These are phyloP conservation scores for Daucus carota DNA, from an alignment of 129 eudicot genomes.

Conservation along the genomic window DH1_v3.0 NC_030388.2:28037001-28037500, in stretches of 20 bases:
- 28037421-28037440: neutral
- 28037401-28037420: neutral
- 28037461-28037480: constrained; percentile 6
- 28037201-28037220: constrained; percentile 99
- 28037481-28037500: constrained; percentile 71
- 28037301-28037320: neutral
- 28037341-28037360: neutral
- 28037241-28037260: constrained; percentile 77
- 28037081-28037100: neutral
- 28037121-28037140: neutral
- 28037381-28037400: neutral
- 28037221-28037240: constrained; percentile 98
- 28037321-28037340: neutral
- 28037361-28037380: neutral
- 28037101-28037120: neutral
- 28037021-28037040: neutral
- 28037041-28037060: neutral
- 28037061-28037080: neutral
- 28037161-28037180: constrained; percentile 72
- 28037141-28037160: neutral
- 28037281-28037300: constrained; percentile 86
- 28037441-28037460: neutral
- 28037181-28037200: constrained; percentile 93
- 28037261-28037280: constrained; percentile 59
- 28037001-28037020: neutral